Evolutionary conservation across 2,329 filamentous ascomycete species (phyloP).

Genomic region (Pyrenochaeta sp.): DNA sequence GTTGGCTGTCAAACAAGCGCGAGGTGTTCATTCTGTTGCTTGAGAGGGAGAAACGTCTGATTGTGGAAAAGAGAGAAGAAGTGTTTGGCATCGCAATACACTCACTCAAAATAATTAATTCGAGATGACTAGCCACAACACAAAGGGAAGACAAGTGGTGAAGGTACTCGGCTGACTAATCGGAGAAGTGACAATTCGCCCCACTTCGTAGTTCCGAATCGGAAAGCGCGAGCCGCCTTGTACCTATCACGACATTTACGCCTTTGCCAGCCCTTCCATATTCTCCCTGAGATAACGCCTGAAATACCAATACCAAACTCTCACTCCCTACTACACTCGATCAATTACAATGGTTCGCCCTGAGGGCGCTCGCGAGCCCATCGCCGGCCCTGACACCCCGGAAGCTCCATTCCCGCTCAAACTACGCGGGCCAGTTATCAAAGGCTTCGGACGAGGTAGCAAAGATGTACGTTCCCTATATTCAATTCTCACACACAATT

Average conservation of each 20-base stretch:
- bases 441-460: conserved; percentile 91
- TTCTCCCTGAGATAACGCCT: neutral
- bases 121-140: neutral
- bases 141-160: neutral
- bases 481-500: no score
- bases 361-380: conserved; percentile 45
- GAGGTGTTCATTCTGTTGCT: conserved; percentile 16
- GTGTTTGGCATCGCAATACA: no score
- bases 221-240: conserved; percentile 19
- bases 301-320: neutral
- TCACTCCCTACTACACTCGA: neutral
- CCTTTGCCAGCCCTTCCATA: neutral
- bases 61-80: no score
- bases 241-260: neutral
- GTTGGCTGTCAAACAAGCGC: conserved; percentile 19
- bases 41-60: conserved; percentile 21
- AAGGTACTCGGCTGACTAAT: conserved; percentile 12
- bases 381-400: conserved; percentile 77
- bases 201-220: neutral
- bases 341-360: conserved; percentile 33
- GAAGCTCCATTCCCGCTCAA: conserved; percentile 80
- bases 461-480: conserved; percentile 72
- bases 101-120: no score
- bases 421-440: conserved; percentile 86
- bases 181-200: no score